Conservation (phyloP, 2,329 filamentous ascomycete species). For the Dothidotthia symphoricarpi region DNA sequence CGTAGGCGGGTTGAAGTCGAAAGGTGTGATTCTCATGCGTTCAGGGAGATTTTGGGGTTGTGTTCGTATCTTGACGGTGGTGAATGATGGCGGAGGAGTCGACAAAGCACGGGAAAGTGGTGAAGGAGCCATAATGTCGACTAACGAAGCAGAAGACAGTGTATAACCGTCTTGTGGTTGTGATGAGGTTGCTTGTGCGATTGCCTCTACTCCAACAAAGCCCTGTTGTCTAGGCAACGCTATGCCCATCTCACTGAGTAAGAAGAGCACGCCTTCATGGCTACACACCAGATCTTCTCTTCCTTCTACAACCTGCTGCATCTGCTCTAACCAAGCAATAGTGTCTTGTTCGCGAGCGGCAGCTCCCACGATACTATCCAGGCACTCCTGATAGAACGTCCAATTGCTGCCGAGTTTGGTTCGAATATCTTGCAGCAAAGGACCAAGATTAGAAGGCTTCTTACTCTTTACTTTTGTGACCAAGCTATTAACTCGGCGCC, state of each 20-base stretch:
- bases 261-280: slow-evolving; percentile 15
- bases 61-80: neutral
- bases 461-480: neutral
- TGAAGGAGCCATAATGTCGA: neutral
- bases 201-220: slow-evolving; percentile 74
- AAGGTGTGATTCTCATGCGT: neutral
- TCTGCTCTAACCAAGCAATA: slow-evolving; percentile 14
- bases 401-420: slow-evolving; percentile 11
- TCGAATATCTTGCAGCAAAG: slow-evolving; percentile 11
- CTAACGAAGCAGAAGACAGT: neutral
- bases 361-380: slow-evolving; percentile 6
- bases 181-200: slow-evolving; percentile 93
- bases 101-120: neutral
- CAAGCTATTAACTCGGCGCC: neutral
- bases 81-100: neutral
- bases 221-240: neutral
- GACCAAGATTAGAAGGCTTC: neutral
- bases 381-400: slow-evolving; percentile 16
- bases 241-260: slow-evolving; percentile 10
- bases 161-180: slow-evolving; percentile 45
- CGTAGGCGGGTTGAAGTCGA: slow-evolving; percentile 48
- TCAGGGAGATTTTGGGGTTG: neutral
- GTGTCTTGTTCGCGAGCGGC: slow-evolving; percentile 2
- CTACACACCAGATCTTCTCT: slow-evolving; percentile 1
- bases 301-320: slow-evolving; percentile 8